These are phyloP conservation scores for Metarhizium humberi DNA, from an alignment of 2,329 filamentous ascomycete genomes.

Conservation along the genomic window DNA sequence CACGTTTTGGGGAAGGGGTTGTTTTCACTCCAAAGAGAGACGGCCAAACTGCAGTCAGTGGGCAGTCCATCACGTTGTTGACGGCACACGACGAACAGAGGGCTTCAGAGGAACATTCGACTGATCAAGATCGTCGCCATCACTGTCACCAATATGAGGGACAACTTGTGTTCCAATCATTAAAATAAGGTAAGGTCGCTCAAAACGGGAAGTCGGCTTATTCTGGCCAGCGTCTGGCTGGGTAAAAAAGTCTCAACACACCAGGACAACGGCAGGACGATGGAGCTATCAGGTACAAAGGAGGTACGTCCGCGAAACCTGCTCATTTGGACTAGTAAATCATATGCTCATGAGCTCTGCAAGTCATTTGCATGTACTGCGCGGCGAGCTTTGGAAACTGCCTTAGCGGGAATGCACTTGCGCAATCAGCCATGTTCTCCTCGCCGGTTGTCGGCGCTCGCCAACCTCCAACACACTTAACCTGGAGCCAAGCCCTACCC, in stretches of 20 bases:
- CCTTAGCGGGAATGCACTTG: background rate
- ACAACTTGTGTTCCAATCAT: no score
- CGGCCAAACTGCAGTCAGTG: background rate
- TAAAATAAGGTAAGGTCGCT: no score
- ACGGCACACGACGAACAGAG: background rate
- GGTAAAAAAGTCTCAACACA: no score
- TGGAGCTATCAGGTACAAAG: no score
- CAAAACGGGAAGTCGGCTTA: no score
- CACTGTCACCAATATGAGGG: no score
- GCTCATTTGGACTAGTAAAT: background rate
- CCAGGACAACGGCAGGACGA: no score
- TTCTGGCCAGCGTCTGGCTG: no score
- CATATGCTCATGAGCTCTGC: background rate
- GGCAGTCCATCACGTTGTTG: background rate
- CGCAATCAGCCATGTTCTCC: background rate
- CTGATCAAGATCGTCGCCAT: no score
- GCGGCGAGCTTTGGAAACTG: background rate
- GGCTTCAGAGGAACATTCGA: background rate
- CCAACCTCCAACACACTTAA: background rate
- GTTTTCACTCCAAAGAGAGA: background rate
- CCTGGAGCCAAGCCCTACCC: background rate
- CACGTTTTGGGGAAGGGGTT: background rate
- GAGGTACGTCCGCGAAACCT: background rate
- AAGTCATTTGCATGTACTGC: background rate
- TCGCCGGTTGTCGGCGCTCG: constrained; percentile 3